A percentile compares a stretch with the other conserved stretches of the same genome.
phyloP scores from a whole-genome alignment of 1,284 basidiomycete species.

The Rhizoctonia solani region DNA sequence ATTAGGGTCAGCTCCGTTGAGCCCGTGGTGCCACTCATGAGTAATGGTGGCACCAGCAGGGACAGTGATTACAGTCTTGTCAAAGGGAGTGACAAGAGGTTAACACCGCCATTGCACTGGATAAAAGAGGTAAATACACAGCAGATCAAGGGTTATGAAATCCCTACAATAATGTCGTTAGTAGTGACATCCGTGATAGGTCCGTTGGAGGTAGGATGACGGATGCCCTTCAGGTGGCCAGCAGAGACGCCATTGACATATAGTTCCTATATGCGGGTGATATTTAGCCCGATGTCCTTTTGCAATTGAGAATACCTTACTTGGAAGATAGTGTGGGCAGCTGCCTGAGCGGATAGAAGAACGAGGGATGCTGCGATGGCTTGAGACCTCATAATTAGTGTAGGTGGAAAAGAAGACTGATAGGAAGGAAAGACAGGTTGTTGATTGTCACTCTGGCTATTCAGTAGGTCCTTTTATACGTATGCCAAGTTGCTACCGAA shows the following conservation, averaged over 20 bases:
- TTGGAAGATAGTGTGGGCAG: slow-evolving; percentile 5
- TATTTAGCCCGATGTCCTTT: neutral
- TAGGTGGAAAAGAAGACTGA: neutral
- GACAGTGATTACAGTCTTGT: slow-evolving; percentile 28
- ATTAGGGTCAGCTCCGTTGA: slow-evolving; percentile 19
- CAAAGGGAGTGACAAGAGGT: slow-evolving; percentile 5
- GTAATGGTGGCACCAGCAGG: slow-evolving; percentile 37
- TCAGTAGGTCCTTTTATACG: neutral
- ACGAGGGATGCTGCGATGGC: neutral
- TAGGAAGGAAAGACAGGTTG: neutral
- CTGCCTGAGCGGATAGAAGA: neutral
- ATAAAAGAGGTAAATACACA: neutral
- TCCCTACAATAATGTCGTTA: slow-evolving; percentile 23
- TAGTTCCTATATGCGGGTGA: neutral
- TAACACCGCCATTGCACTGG: slow-evolving; percentile 33
- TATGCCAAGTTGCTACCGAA: too few relatives aligned
- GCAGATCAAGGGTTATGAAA: neutral
- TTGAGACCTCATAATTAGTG: neutral
- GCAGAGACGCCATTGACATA: neutral
- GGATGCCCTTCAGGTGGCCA: neutral
- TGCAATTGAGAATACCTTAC: neutral
- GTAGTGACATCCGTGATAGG: slow-evolving; percentile 36
- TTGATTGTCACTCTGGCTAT: neutral
- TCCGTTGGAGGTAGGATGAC: slow-evolving; percentile 11
- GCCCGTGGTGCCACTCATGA: slow-evolving; percentile 29